Conservation (phyloP, 1,284 basidiomycete species). For the Puccinia coronata region DNA sequence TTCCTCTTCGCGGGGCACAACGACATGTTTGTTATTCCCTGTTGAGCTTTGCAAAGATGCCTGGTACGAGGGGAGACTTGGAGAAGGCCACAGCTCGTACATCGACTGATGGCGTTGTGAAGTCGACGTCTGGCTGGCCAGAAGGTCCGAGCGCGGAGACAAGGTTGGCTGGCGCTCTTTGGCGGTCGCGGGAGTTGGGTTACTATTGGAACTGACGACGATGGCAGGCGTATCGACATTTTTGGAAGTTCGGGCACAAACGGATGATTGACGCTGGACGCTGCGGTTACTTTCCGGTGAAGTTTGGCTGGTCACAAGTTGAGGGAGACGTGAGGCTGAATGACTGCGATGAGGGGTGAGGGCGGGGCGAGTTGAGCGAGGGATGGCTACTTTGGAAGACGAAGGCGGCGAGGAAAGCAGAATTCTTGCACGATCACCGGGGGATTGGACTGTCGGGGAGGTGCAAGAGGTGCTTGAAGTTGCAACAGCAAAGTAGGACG, state of each 20-base stretch:
- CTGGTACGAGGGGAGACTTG: slow-evolving; percentile 60
- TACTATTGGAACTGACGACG: not conserved
- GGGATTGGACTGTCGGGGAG: slow-evolving; percentile 6
- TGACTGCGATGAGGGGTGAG: slow-evolving; percentile 25
- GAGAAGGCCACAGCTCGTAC: slow-evolving; percentile 58
- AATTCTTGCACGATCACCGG: slow-evolving; percentile 31
- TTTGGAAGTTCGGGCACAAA: not conserved
- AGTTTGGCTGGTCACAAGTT: not conserved
- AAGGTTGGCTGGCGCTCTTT: not conserved
- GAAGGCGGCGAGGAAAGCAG: slow-evolving; percentile 26
- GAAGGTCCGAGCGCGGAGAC: not conserved
- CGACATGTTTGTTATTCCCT: slow-evolving; percentile 53
- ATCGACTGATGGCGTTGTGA: slow-evolving; percentile 59
- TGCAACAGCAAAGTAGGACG: not conserved
- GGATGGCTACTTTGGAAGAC: not conserved
- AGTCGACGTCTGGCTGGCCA: not conserved
- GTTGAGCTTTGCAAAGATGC: slow-evolving; percentile 56
- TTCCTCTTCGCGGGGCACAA: slow-evolving; percentile 67
- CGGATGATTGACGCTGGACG: not conserved
- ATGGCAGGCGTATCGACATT: not conserved
- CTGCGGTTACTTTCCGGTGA: not conserved
- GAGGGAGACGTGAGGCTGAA: slow-evolving; percentile 3
- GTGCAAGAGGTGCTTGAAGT: not conserved
- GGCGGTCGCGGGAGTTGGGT: no score
- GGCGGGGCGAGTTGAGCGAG: not conserved